Conservation (phyloP, 306 rosid species). For the Ceratonia siliqua region DNA sequence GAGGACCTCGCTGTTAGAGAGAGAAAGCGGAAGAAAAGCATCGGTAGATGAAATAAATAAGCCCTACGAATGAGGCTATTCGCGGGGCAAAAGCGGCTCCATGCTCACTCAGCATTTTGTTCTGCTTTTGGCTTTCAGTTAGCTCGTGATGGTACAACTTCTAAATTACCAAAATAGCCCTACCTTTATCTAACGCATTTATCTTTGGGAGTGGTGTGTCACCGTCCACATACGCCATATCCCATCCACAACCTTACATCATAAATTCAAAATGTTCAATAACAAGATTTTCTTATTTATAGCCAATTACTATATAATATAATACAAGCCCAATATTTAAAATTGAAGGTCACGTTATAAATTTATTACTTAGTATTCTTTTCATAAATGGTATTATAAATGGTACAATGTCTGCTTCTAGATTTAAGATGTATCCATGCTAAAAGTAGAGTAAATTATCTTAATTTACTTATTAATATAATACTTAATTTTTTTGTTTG, state of each 20-base stretch:
- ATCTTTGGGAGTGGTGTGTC: background rate
- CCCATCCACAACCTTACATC: conserved; percentile 15
- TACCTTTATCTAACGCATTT: background rate
- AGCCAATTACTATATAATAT: no score
- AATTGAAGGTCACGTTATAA: no score
- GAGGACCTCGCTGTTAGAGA: conserved; percentile 37
- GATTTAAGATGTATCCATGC: no score
- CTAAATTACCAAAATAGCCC: conserved; percentile 5
- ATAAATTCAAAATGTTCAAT: conserved; percentile 12
- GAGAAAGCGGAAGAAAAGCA: conserved; percentile 27
- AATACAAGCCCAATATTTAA: no score
- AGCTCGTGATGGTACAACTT: conserved; percentile 11
- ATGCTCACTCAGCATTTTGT: conserved; percentile 34
- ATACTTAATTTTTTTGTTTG: no score
- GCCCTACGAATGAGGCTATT: background rate
- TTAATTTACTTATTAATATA: no score
- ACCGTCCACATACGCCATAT: conserved; percentile 28
- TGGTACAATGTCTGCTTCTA: no score
- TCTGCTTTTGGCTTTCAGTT: conserved; percentile 20
- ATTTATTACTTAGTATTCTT: no score
- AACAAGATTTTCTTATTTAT: background rate
- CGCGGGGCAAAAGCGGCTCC: conserved; percentile 46
- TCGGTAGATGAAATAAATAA: conserved; percentile 1
- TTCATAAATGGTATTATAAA: no score
- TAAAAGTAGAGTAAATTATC: no score